Conservation (phyloP, 208 protist species). For the Angomonas deanei region DNA sequence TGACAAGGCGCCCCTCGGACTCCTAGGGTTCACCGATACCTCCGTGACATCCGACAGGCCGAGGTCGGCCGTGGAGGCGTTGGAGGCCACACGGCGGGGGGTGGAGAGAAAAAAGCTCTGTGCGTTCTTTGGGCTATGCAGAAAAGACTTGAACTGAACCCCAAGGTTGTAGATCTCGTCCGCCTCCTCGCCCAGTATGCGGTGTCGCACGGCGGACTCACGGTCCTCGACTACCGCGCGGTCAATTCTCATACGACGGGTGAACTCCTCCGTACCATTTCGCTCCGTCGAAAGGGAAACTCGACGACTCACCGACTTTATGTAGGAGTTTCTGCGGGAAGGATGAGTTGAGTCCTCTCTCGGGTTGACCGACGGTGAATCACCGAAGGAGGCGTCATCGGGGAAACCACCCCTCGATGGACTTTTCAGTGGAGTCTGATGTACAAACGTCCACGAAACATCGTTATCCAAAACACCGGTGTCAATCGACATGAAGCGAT, state of each 20-base stretch:
- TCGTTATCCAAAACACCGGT: background rate
- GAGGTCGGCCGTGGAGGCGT: background rate
- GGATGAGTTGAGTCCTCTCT: background rate
- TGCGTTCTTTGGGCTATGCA: background rate
- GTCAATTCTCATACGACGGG: constrained; percentile 3
- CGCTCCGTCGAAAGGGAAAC: background rate
- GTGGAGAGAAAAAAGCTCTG: background rate
- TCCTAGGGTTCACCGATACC: background rate
- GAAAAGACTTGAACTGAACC: background rate
- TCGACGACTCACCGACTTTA: background rate
- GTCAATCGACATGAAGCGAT: background rate
- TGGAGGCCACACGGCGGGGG: background rate
- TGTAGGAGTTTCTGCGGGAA: background rate
- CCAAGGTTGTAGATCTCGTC: background rate
- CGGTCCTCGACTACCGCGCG: background rate
- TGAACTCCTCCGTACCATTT: background rate
- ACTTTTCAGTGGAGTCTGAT: background rate
- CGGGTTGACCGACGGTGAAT: background rate
- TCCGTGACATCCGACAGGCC: background rate
- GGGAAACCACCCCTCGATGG: background rate
- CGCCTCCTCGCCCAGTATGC: background rate
- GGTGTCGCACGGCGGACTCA: background rate
- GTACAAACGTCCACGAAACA: background rate
- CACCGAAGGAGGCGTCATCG: background rate
- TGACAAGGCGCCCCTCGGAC: background rate